Evolutionary conservation across 2,329 filamentous ascomycete genomes (phyloP).

Genomic region (Colletotrichum nymphaeae): DNA sequence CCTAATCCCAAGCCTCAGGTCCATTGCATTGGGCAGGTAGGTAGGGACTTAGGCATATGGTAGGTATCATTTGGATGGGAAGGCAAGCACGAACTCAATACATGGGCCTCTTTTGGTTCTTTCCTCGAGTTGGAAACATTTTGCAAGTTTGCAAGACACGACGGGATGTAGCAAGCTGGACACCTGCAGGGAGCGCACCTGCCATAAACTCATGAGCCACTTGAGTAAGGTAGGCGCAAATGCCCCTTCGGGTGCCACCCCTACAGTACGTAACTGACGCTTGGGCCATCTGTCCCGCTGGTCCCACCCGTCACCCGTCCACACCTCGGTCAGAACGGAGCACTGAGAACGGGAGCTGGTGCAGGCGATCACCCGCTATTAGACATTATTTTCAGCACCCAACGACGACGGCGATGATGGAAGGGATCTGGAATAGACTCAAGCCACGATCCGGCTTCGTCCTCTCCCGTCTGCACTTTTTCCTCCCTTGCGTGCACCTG

Average conservation of each 20-base stretch:
- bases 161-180: constrained; percentile 1
- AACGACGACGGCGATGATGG: background rate
- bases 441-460: background rate
- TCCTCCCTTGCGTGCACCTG: background rate
- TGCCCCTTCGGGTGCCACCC: constrained; percentile 2
- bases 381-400: constrained; percentile 15
- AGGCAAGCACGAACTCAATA: too few relatives aligned
- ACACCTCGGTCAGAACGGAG: background rate
- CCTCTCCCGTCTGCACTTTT: background rate
- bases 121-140: background rate
- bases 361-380: constrained; percentile 14
- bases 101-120: too few relatives aligned
- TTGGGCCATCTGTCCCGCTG: background rate
- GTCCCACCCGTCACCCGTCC: background rate
- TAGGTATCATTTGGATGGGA: too few relatives aligned
- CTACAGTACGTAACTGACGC: background rate
- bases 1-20: too few relatives aligned
- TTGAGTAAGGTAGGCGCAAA: background rate
- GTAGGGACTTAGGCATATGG: too few relatives aligned
- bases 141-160: background rate
- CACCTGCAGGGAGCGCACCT: background rate
- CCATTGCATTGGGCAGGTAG: too few relatives aligned
- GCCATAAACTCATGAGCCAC: background rate
- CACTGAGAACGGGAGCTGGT: background rate
- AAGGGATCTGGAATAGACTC: background rate